Conservation (phyloP, 768 basidiomycete genomes). For the Boletus eberwhitei region DNA sequence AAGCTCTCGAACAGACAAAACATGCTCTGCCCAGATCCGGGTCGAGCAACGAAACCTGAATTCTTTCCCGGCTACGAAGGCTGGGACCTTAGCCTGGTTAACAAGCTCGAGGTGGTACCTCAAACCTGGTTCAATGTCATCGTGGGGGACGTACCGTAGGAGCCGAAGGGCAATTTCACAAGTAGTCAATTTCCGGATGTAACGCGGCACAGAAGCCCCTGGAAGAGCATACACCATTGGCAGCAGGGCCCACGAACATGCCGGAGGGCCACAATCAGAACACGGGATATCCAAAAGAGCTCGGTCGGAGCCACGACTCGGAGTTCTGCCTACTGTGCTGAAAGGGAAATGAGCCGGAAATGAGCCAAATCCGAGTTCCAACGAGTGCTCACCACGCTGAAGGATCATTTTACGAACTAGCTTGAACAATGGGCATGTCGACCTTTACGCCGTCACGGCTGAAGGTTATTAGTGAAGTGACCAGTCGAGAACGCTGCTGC, state of each 20-base stretch:
- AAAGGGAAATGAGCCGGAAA: background rate
- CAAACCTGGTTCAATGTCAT: background rate
- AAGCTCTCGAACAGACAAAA: no score
- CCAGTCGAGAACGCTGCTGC: background rate
- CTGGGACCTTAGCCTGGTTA: background rate
- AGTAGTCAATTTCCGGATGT: background rate
- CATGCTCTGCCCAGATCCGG: no score
- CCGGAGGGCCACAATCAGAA: background rate
- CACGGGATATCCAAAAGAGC: background rate
- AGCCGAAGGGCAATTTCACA: background rate
- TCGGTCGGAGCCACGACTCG: background rate
- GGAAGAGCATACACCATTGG: background rate
- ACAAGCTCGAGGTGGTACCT: no score
- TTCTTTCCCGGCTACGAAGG: background rate
- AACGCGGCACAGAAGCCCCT: background rate
- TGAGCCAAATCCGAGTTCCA: background rate
- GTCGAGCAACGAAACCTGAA: background rate
- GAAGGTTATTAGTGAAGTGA: background rate
- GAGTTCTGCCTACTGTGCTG: background rate
- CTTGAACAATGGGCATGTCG: background rate
- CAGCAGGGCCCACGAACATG: background rate
- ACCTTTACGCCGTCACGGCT: background rate
- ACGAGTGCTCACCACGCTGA: background rate
- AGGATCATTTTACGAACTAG: background rate
- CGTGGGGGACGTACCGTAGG: background rate